Evolutionary conservation across 352 stramenopile genomes (phyloP), one percentile per base, ranked within the genome.

Genomic region (Globisporangium spinosum): DNA sequence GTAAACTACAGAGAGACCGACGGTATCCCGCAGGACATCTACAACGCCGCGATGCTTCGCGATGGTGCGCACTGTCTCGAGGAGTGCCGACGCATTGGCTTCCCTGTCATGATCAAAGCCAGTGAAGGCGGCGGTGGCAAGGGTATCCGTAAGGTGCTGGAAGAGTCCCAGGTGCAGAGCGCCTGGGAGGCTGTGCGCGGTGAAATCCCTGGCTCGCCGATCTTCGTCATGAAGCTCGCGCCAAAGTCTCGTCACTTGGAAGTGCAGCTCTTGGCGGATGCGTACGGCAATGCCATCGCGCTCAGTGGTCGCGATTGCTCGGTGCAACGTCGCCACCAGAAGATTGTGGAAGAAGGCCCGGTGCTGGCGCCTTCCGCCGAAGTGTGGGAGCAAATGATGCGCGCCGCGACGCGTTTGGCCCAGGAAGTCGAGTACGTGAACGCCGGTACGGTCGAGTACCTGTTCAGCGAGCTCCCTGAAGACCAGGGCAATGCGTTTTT

Each of bases 101-200:
- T 99, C 76, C 98, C 98, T 5, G 90, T 99, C 61, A 99, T 99
- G 98, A 99, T 99, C 78, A 99, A 99, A 81, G 98, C 98, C 32
- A 98, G 86, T 58, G 98, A 99, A 80, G 98, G 98, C 59, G 98
- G 98, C 59, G 98, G 98, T 58, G 98, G 98, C 68, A 99, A 99
- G 77, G 98, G 98, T 71, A 99, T 99, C 83, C 95, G 98, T 38
- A 98, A 98, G 79, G 92, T 98, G 8, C 82, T 82, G 64, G 86
- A 94, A 38, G 75, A 87, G 49, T 92, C 95, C 27, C 88, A 99
- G 68, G 93, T 99, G 34, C 79, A 89, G 43, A 91, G 86, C 65
- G 93, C 94, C 29, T 99, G 98, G 88, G 87, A 98, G 45, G 97
- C 98, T 68, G 98, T 99, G 60, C 95, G 95, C 64, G 94, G 95